Evolutionary conservation across 2,329 filamentous ascomycete genomes (phyloP).

Genomic region (Phyllosticta capitalensis): DNA sequence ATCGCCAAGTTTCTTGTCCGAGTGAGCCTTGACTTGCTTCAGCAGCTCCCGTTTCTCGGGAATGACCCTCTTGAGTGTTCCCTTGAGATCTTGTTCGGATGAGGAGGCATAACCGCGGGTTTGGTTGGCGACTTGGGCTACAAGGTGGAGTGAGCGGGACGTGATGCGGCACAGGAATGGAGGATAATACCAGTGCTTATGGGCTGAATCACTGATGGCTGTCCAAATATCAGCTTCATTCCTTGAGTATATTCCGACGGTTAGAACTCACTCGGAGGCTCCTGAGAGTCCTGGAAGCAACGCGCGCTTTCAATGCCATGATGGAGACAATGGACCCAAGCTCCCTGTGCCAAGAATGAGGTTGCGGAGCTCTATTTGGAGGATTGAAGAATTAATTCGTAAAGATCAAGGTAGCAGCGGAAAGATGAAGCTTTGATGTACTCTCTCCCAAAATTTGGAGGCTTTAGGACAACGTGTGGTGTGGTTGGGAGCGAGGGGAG

Average conservation of each 20-base stretch:
- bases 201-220: constrained; percentile 24
- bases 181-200: constrained; percentile 26
- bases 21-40: constrained; percentile 84
- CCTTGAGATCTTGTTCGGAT: constrained; percentile 81
- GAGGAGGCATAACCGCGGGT: constrained; percentile 58
- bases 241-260: not conserved
- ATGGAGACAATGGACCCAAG: not conserved
- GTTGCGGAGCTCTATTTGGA: not conserved
- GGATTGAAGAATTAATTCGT: not conserved
- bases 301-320: constrained; percentile 59
- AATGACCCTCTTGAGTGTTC: constrained; percentile 72
- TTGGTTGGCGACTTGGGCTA: constrained; percentile 26
- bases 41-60: constrained; percentile 88
- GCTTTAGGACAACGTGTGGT: not conserved
- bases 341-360: not conserved
- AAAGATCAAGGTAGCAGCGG: not conserved
- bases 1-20: constrained; percentile 75
- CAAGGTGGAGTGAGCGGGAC: constrained; percentile 5
- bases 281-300: constrained; percentile 53
- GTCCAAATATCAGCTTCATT: constrained; percentile 5
- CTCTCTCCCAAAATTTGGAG: not conserved
- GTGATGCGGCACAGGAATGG: not conserved
- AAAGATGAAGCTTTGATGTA: not conserved
- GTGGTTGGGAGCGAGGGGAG: not conserved
- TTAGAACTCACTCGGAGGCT: constrained; percentile 48